phyloP scores from a whole-genome alignment of 192 early-diverging fungal species.

The Diversispora epigaea region DNA sequence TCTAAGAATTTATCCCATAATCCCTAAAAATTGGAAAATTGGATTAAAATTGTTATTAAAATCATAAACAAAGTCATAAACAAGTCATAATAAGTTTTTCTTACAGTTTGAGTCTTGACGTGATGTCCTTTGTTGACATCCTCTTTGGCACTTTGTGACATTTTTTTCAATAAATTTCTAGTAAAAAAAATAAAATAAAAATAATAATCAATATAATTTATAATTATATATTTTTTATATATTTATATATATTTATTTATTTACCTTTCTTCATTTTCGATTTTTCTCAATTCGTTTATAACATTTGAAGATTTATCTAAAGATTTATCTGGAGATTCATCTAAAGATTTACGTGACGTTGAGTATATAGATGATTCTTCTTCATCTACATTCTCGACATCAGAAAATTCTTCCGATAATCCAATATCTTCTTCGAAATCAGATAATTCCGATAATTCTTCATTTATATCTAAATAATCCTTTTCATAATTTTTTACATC shows the following conservation, averaged over 20 bases:
- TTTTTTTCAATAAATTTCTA: conserved; percentile 69
- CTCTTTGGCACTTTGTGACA: conserved; percentile 69
- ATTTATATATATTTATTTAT: not conserved
- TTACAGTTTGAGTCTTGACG: conserved; percentile 84
- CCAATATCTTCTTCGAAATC: conserved; percentile 45
- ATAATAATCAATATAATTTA: no score
- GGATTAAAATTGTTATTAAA: not conserved
- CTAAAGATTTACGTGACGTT: no score
- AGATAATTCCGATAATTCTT: conserved; percentile 22
- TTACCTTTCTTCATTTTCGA: conserved; percentile 79
- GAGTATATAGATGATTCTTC: not conserved
- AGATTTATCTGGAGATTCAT: no score
- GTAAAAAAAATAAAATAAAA: not conserved
- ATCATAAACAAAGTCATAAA: not conserved
- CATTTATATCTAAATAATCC: conserved; percentile 50
- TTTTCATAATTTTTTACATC: conserved; percentile 32
- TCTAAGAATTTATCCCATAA: conserved; percentile 85
- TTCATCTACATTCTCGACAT: conserved; percentile 46
- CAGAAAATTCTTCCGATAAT: conserved; percentile 30
- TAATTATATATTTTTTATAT: no score
- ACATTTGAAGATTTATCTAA: conserved; percentile 42
- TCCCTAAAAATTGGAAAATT: conserved; percentile 39
- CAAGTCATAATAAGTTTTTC: not conserved
- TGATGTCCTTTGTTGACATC: conserved; percentile 93
- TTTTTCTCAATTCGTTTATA: conserved; percentile 63